Evolutionary conservation across 192 early-diverging fungal species (phyloP).

Genomic region (Coemansia sp.): DNA sequence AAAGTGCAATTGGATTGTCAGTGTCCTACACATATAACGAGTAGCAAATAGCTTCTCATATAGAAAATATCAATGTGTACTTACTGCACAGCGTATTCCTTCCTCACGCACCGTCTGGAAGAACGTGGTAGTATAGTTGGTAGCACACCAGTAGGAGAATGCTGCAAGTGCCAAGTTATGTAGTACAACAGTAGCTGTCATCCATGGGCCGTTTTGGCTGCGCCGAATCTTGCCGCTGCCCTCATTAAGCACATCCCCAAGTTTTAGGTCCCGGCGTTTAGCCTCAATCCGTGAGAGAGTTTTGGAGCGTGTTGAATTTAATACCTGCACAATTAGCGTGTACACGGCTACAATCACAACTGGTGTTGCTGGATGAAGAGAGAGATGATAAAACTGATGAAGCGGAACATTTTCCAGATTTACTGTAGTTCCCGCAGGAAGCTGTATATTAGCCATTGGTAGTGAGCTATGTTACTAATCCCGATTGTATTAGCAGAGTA

Average conservation of each 20-base stretch:
- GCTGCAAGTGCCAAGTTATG: slow-evolving; percentile 72
- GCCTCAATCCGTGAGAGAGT: slow-evolving; percentile 39
- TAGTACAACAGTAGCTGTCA: slow-evolving; percentile 76
- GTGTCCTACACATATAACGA: neutral
- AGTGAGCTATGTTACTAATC: neutral
- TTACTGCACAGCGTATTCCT: slow-evolving; percentile 63
- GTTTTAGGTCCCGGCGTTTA: slow-evolving; percentile 32
- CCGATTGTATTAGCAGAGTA: neutral
- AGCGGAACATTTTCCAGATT: slow-evolving; percentile 64
- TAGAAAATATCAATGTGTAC: slow-evolving; percentile 6
- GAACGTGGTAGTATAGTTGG: slow-evolving; percentile 62
- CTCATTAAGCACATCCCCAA: slow-evolving; percentile 11
- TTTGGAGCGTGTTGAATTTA: slow-evolving; percentile 36
- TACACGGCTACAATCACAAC: slow-evolving; percentile 64
- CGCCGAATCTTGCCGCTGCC: neutral
- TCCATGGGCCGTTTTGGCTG: slow-evolving; percentile 54
- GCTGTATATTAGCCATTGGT: slow-evolving; percentile 40
- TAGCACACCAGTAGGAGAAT: slow-evolving; percentile 76
- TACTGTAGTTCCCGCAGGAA: slow-evolving; percentile 47
- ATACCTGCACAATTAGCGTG: slow-evolving; percentile 42
- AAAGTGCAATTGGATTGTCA: neutral
- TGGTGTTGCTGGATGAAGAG: slow-evolving; percentile 69
- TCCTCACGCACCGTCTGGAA: slow-evolving; percentile 60
- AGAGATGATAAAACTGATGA: slow-evolving; percentile 69
- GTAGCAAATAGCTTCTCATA: neutral